Evolutionary conservation across 495 filamentous ascomycete genomes (phyloP).

Genomic region (Hapsidospora chrysogenum): DNA sequence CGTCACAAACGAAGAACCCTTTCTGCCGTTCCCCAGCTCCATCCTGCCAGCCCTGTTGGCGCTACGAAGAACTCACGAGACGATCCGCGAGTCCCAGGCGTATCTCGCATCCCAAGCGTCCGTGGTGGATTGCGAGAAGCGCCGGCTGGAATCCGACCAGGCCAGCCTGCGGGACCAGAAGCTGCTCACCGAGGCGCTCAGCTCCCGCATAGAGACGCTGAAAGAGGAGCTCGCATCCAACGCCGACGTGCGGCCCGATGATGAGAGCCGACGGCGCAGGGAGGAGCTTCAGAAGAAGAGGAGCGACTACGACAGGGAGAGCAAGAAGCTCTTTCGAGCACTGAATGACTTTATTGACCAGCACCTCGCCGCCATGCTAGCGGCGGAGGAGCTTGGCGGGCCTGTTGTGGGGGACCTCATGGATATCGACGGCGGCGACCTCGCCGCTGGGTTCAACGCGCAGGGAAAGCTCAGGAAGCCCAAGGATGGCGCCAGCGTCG

Average conservation of each 20-base stretch:
- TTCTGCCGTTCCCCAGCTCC: conserved; percentile 47
- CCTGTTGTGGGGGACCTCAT: conserved; percentile 64
- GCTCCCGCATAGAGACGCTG: conserved; percentile 30
- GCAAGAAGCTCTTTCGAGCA: conserved; percentile 36
- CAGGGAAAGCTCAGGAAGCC: conserved; percentile 53
- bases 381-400: conserved; percentile 73
- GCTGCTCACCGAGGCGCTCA: conserved; percentile 33
- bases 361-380: conserved; percentile 62
- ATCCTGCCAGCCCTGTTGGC: conserved; percentile 56
- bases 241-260: conserved; percentile 39
- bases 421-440: conserved; percentile 35
- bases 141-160: conserved; percentile 40
- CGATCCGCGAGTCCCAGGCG: conserved; percentile 43
- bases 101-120: conserved; percentile 37
- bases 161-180: conserved; percentile 47
- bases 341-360: conserved; percentile 59
- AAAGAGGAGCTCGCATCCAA: conserved; percentile 34
- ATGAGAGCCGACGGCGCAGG: conserved; percentile 39
- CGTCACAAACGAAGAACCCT: conserved; percentile 39
- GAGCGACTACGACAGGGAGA: conserved; percentile 35
- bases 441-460: conserved; percentile 55
- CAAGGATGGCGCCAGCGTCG: conserved; percentile 17
- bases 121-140: conserved; percentile 33
- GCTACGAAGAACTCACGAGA: conserved; percentile 42
- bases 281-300: conserved; percentile 40